phyloP scores from a whole-genome alignment of 148 eudicot species.

The Chenopodium suecicum region DNA sequence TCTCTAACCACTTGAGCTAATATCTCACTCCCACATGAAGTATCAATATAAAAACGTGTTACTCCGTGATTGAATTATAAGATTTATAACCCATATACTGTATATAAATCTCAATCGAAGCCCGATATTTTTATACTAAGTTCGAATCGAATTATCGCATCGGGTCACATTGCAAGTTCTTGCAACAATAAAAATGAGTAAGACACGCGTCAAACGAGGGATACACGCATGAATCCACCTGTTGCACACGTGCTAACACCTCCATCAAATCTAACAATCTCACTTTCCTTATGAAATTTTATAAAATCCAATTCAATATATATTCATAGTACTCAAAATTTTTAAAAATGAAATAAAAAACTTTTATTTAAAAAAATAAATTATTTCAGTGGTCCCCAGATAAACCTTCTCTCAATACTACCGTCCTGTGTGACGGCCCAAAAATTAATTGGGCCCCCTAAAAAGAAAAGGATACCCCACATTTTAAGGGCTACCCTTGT shows the following conservation, averaged over 20 bases:
- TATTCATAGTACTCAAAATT: neutral
- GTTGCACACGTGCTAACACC: constrained; percentile 20
- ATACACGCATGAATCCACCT: constrained; percentile 10
- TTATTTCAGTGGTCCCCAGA: neutral
- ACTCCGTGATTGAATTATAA: no score
- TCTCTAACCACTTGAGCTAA: no score
- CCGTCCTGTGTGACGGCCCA: constrained; percentile 14
- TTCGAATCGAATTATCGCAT: neutral
- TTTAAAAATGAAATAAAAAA: no score
- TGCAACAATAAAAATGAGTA: neutral
- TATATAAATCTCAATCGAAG: neutral
- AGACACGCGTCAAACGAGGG: constrained; percentile 12
- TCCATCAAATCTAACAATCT: neutral
- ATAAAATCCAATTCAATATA: neutral
- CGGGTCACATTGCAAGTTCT: neutral
- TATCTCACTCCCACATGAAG: no score
- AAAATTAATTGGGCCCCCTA: constrained; percentile 9
- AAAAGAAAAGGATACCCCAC: neutral
- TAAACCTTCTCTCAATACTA: neutral
- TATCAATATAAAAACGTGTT: no score
- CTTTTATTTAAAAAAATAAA: no score
- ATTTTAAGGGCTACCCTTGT: constrained; percentile 9
- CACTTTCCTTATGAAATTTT: neutral
- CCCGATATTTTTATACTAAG: neutral
- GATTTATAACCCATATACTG: no score